phyloP scores from a whole-genome alignment of 768 basidiomycete species.

The Lactarius evosmus region DNA sequence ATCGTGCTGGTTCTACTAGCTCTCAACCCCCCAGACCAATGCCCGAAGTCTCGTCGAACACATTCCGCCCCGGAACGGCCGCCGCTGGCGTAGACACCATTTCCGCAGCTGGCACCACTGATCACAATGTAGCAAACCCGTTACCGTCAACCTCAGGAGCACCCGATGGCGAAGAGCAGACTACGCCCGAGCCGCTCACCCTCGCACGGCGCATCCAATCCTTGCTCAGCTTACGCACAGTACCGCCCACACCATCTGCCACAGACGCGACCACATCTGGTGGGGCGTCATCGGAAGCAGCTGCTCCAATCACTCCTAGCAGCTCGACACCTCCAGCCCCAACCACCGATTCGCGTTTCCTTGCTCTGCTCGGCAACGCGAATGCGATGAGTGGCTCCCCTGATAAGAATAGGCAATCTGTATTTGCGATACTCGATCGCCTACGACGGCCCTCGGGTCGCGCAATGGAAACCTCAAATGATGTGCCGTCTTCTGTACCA shows the following conservation, averaged over 20 bases:
- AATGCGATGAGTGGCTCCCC: conserved; percentile 58
- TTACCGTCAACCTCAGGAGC: neutral
- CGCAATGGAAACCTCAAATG: conserved; percentile 3
- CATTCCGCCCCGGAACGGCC: conserved; percentile 2
- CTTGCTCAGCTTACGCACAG: conserved; percentile 43
- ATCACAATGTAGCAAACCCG: neutral
- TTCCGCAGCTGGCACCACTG: neutral
- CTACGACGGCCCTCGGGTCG: conserved; percentile 33
- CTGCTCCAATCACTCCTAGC: conserved; percentile 20
- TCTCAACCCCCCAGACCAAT: neutral
- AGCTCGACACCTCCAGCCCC: conserved; percentile 35
- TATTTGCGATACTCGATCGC: conserved; percentile 60
- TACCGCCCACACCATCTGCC: conserved; percentile 29
- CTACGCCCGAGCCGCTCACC: conserved; percentile 40
- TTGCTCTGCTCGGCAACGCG: conserved; percentile 53
- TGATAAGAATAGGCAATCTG: conserved; percentile 44
- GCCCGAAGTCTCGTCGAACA: too few relatives aligned
- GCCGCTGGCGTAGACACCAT: neutral
- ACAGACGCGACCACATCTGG: conserved; percentile 24
- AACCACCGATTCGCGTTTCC: conserved; percentile 45
- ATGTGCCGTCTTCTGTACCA: neutral
- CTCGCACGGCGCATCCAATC: conserved; percentile 53
- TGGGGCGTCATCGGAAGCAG: conserved; percentile 19
- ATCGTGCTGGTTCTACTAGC: neutral
- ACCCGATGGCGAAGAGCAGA: conserved; percentile 7